Evolutionary conservation across 139 green algal genomes (phyloP).

Genomic region (Coccomyxa sp.): DNA sequence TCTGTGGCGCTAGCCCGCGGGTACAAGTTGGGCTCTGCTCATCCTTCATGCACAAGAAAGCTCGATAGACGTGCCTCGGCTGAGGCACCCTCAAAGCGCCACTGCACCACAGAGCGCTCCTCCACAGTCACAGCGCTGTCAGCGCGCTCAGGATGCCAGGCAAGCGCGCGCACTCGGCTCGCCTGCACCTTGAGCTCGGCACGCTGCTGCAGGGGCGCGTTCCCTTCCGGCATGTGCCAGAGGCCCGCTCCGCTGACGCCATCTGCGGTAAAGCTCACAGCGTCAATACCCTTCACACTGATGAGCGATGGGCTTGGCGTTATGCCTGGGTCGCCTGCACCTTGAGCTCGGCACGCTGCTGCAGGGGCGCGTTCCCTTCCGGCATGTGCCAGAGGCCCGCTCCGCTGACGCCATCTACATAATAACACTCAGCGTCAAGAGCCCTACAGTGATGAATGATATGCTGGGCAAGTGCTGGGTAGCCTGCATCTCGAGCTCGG

Average conservation of each 20-base stretch:
- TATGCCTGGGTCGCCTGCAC: slow-evolving; percentile 26
- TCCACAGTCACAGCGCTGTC: too few species aligned
- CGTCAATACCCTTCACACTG: slow-evolving; percentile 43
- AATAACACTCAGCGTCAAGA: neutral
- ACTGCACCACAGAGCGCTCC: too few species aligned
- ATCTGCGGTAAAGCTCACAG: slow-evolving; percentile 24
- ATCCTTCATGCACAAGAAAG: too few species aligned
- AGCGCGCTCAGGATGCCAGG: too few species aligned
- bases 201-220: neutral
- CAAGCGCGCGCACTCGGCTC: too few species aligned
- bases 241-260: slow-evolving; percentile 44
- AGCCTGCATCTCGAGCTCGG: neutral
- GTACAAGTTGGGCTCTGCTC: too few species aligned
- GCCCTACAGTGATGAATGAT: neutral
- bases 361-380: slow-evolving; percentile 12
- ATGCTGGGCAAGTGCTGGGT: neutral
- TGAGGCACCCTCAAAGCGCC: too few species aligned
- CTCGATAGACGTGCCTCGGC: too few species aligned
- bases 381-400: slow-evolving; percentile 45
- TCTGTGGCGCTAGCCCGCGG: too few species aligned
- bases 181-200: neutral
- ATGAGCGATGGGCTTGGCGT: too few species aligned
- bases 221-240: slow-evolving; percentile 40
- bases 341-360: slow-evolving; percentile 32
- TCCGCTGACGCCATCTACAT: slow-evolving; percentile 44